A percentile compares a stretch with the other conserved stretches of the same genome.
phyloP scores from a whole-genome alignment of 2,329 filamentous ascomycete genomes.

The Venturia pyrina region DNA sequence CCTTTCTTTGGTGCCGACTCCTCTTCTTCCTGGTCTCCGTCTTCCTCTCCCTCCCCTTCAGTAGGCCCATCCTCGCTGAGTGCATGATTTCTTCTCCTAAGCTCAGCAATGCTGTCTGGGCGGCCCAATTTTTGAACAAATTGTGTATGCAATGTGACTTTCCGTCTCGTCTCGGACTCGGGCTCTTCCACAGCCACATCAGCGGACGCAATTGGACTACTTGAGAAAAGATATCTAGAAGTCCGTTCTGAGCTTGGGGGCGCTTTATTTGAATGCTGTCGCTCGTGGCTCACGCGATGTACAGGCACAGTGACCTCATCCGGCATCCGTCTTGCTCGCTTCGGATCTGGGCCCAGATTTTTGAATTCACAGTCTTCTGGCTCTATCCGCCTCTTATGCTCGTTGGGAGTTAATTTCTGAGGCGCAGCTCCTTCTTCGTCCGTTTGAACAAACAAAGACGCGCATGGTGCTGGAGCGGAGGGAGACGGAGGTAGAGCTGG shows the following conservation, averaged over 20 bases:
- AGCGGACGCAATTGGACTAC: slow-evolving; percentile 30
- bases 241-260: slow-evolving; percentile 37
- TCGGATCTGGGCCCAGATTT: slow-evolving; percentile 12
- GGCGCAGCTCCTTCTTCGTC: background rate
- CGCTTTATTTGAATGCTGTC: slow-evolving; percentile 15
- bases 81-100: slow-evolving; percentile 50
- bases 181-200: slow-evolving; percentile 36
- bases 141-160: slow-evolving; percentile 64
- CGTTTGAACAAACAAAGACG: background rate
- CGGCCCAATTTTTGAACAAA: slow-evolving; percentile 88
- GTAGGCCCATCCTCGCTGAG: slow-evolving; percentile 41
- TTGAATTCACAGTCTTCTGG: slow-evolving; percentile 16
- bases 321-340: slow-evolving; percentile 14
- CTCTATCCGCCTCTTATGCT: slow-evolving; percentile 16
- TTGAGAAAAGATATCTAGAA: slow-evolving; percentile 50
- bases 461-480: background rate
- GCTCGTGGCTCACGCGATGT: background rate
- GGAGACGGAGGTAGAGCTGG: slow-evolving; percentile 14
- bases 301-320: slow-evolving; percentile 8
- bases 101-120: slow-evolving; percentile 65
- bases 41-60: slow-evolving; percentile 43
- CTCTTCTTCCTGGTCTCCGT: slow-evolving; percentile 44
- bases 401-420: slow-evolving; percentile 11
- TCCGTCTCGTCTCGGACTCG: slow-evolving; percentile 46
- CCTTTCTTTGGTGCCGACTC: slow-evolving; percentile 36